phyloP scores from a whole-genome alignment of 768 basidiomycete genomes.

The Collybiopsis luxurians region DNA sequence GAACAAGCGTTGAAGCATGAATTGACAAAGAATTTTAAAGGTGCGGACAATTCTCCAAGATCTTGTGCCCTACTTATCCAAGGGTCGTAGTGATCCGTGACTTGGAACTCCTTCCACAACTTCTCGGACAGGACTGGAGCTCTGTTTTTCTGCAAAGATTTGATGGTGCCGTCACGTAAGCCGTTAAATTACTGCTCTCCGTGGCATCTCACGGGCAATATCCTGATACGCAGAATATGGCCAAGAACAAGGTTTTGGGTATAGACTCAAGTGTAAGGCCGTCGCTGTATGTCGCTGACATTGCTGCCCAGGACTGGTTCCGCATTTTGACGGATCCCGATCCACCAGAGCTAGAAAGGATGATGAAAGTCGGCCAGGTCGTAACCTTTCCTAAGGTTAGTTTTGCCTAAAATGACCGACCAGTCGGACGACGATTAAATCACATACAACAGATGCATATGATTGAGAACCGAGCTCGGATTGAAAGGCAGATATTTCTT shows the following conservation, averaged over 20 bases:
- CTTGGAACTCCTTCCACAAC: conserved; percentile 89
- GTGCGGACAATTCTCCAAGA: conserved; percentile 11
- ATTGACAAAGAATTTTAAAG: conserved; percentile 95
- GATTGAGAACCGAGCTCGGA: conserved; percentile 83
- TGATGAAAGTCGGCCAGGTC: conserved; percentile 83
- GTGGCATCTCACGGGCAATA: conserved; percentile 19
- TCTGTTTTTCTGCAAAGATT: conserved; percentile 95
- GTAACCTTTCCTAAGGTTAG: conserved; percentile 97
- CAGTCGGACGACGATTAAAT: too few relatives aligned
- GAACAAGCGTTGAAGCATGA: conserved; percentile 97
- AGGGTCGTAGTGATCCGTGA: conserved; percentile 80
- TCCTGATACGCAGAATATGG: conserved; percentile 58
- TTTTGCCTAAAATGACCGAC: too few relatives aligned
- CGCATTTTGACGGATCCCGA: conserved; percentile 83
- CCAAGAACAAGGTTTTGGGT: conserved; percentile 80
- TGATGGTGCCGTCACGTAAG: conserved; percentile 84
- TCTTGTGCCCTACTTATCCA: not conserved
- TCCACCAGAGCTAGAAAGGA: conserved; percentile 72
- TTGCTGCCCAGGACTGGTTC: conserved; percentile 69
- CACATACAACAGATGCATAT: conserved; percentile 92
- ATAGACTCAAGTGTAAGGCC: conserved; percentile 18
- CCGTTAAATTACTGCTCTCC: conserved; percentile 15
- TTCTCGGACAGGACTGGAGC: conserved; percentile 94
- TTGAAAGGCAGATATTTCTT: conserved; percentile 80
- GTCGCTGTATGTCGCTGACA: not conserved